Conservation (phyloP, 106 monocot species). For the Acorus gramineus region DNA sequence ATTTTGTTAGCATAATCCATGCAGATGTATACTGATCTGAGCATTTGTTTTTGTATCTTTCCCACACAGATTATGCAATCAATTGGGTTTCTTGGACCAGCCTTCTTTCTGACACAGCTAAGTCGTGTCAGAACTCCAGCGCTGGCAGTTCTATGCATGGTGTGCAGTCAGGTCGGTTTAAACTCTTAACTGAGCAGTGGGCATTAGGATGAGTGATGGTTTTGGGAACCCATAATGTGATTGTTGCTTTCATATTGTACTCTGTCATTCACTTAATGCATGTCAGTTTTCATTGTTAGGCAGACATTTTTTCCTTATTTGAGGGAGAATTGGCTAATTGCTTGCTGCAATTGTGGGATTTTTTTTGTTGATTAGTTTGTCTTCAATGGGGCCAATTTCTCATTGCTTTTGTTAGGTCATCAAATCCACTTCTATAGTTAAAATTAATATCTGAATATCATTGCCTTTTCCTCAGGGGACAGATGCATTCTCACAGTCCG, state of each 20-base stretch:
- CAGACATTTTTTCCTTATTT: too few relatives aligned
- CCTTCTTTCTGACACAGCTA: conserved; percentile 85
- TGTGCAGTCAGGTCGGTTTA: conserved; percentile 85
- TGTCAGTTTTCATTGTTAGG: neutral
- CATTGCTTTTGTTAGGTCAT: too few relatives aligned
- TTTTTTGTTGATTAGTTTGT: too few relatives aligned
- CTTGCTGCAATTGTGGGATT: too few relatives aligned
- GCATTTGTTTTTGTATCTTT: too few relatives aligned
- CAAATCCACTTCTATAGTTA: too few relatives aligned
- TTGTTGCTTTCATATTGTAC: neutral
- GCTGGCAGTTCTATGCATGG: conserved; percentile 93
- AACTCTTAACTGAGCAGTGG: neutral
- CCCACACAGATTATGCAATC: conserved; percentile 85
- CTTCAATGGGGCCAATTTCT: too few relatives aligned
- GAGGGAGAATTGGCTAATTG: too few relatives aligned
- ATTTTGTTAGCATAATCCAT: too few relatives aligned
- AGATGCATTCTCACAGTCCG: conserved; percentile 98
- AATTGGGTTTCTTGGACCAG: conserved; percentile 95
- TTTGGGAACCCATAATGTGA: too few relatives aligned
- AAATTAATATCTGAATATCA: neutral
- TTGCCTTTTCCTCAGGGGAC: conserved; percentile 54
- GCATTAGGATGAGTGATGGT: too few relatives aligned
- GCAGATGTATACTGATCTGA: too few relatives aligned
- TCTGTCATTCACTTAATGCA: neutral
- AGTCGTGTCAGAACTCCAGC: conserved; percentile 67